phyloP scores from a whole-genome alignment of 805 yeast species.

The Kodamaea lidongshanica region DNA sequence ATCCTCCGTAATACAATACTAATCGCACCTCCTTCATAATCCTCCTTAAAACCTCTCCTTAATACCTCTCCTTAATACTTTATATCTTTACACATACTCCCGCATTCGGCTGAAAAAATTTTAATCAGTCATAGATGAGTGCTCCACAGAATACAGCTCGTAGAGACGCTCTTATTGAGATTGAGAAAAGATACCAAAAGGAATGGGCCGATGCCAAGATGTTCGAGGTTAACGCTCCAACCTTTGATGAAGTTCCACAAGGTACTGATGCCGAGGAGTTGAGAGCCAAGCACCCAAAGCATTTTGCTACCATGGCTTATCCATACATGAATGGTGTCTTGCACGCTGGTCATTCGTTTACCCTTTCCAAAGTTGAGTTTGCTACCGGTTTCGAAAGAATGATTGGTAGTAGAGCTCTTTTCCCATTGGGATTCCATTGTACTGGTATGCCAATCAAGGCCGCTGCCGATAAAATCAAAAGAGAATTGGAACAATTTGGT shows the following conservation, averaged over 20 bases:
- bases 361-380: constrained; percentile 89
- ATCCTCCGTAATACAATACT: no score
- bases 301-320: constrained; percentile 90
- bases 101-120: no score
- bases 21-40: no score
- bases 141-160: constrained; percentile 68
- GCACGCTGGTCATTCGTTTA: constrained; percentile 96
- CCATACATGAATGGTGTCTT: constrained; percentile 99
- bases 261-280: constrained; percentile 55
- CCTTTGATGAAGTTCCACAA: constrained; percentile 48
- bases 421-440: constrained; percentile 98
- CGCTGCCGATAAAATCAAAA: constrained; percentile 87
- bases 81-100: no score
- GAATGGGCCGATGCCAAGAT: constrained; percentile 81
- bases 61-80: no score
- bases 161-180: constrained; percentile 86
- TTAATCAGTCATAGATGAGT: constrained; percentile 27
- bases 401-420: constrained; percentile 86
- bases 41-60: no score
- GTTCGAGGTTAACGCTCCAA: constrained; percentile 86
- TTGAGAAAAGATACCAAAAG: constrained; percentile 83
- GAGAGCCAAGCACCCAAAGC: constrained; percentile 76
- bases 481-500: constrained; percentile 92
- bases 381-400: constrained; percentile 91
- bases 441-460: constrained; percentile 98